Evolutionary conservation across 768 basidiomycete species (phyloP), one percentile per base, ranked within the genome.

Genomic region (Rhizopogon vinicolor): DNA sequence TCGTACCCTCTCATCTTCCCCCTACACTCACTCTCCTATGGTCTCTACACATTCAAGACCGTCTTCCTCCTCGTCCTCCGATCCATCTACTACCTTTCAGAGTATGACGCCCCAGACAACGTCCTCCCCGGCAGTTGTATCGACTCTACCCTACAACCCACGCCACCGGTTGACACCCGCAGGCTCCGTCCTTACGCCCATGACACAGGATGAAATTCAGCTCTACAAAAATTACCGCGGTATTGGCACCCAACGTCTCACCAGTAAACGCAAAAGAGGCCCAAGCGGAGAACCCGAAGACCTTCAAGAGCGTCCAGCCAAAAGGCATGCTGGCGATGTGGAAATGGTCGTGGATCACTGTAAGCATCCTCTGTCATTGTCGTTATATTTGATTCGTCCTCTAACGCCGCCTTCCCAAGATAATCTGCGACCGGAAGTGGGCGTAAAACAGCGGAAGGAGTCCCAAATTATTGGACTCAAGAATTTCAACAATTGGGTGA

Each of bases 401-500:
- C 53, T 57, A 33, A 44, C 51, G 42, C 58, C 53, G 28, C 7
- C 25, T 35, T 57, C 19, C 35, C 44, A 60, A 97, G 96, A 99
- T 72, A 98, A 99, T 69, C 80, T 84, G 13, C 84, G 97, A 10
- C 94, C 94, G 6, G 94, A 99, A 56, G 89, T 96, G 9, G 93
- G 93, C 54, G 83, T 92, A 31, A 78, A 84, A 9, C 85, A 89
- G 63, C 90, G 97, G 33, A 80, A 81, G 60, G 84, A 89, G 16
- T 98, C 95, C 6, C 93, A 94, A 42, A 99, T 98, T 63, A 93
- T 97, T 53, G 97, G 97, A 39, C 82, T 99, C 53, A 98, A 97
- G 72, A 89, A 82, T 67, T 99, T 98, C 75, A 99, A 99, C 75
- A 99, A 99, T 75, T 99, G 97, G 97, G 89, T 98, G 62, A 99